phyloP scores from a whole-genome alignment of 805 yeast genomes.

The Zygosaccharomyces pseudorouxii region DNA sequence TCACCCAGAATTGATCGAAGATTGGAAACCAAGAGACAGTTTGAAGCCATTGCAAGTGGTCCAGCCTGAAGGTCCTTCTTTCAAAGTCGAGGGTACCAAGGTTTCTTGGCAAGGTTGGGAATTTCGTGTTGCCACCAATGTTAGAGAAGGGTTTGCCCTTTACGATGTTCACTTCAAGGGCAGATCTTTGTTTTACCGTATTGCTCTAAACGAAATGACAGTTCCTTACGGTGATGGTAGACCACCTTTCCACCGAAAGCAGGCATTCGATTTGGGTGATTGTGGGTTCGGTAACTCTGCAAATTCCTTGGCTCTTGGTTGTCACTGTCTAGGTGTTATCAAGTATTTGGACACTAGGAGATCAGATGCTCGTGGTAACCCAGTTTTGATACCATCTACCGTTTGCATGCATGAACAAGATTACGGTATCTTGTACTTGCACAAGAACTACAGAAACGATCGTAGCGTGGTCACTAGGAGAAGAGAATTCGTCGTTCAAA shows the following conservation, averaged over 20 bases:
- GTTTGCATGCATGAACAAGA: conserved; percentile 80
- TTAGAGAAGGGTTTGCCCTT: conserved; percentile 74
- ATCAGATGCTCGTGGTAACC: conserved; percentile 55
- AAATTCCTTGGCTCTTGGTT: conserved; percentile 64
- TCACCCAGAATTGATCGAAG: conserved; percentile 65
- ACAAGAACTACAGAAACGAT: conserved; percentile 70
- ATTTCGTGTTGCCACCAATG: conserved; percentile 62
- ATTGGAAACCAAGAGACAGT: conserved; percentile 43
- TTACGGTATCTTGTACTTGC: conserved; percentile 71
- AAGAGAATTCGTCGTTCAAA: conserved; percentile 74
- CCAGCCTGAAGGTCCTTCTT: conserved; percentile 82
- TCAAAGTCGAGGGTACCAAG: conserved; percentile 52
- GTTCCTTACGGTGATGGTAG: conserved; percentile 86
- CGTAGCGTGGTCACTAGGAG: conserved; percentile 70
- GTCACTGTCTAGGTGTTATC: conserved; percentile 79
- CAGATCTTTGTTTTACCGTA: conserved; percentile 67
- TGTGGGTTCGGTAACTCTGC: conserved; percentile 76
- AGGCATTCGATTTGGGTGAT: conserved; percentile 83
- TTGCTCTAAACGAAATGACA: conserved; percentile 76
- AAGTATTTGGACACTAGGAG: conserved; percentile 64
- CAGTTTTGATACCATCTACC: conserved; percentile 59
- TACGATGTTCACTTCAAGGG: conserved; percentile 74
- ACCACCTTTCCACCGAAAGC: conserved; percentile 79
- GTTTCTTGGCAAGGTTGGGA: conserved; percentile 83
- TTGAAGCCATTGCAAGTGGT: conserved; percentile 62